Conservation (phyloP, 1,284 basidiomycete genomes). For the Xerocomus cyaneibrunnescens region DNA sequence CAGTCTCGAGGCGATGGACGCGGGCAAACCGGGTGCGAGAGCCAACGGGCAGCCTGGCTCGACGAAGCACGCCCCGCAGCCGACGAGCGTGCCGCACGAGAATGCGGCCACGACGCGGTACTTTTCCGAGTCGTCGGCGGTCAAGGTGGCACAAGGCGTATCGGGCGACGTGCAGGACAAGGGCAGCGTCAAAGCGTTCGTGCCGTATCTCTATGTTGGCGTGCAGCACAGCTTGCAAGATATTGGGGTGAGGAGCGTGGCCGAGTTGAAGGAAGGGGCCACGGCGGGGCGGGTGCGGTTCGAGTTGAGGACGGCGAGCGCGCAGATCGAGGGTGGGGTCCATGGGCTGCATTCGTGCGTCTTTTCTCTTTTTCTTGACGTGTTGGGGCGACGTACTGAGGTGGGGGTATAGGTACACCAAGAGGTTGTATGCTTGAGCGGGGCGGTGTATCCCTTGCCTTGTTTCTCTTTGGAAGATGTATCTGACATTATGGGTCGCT, state of each 20-base stretch:
- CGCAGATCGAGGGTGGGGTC: slow-evolving; percentile 95
- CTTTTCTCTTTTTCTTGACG: not conserved
- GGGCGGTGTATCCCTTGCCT: not conserved
- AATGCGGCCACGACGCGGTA: slow-evolving; percentile 97
- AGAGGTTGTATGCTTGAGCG: slow-evolving; percentile 35
- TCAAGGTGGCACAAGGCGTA: slow-evolving; percentile 98
- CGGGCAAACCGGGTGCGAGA: slow-evolving; percentile 55
- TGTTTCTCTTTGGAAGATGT: no score
- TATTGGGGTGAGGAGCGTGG: slow-evolving; percentile 76
- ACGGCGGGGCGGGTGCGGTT: slow-evolving; percentile 75
- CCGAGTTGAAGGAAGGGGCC: slow-evolving; percentile 64
- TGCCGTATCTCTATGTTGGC: slow-evolving; percentile 91
- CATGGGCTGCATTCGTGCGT: slow-evolving; percentile 87
- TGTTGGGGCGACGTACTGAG: not conserved
- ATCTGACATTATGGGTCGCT: no score
- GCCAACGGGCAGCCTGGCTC: slow-evolving; percentile 36
- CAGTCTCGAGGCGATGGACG: slow-evolving; percentile 94
- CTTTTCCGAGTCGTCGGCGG: slow-evolving; percentile 92
- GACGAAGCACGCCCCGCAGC: slow-evolving; percentile 49
- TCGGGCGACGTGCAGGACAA: slow-evolving; percentile 98
- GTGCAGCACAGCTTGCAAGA: slow-evolving; percentile 98
- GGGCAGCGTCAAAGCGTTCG: slow-evolving; percentile 87
- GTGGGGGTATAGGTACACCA: slow-evolving; percentile 30
- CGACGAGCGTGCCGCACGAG: slow-evolving; percentile 60
- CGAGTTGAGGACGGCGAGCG: slow-evolving; percentile 92